These are phyloP conservation scores for Ramichloridium luteum DNA, from an alignment of 2,329 filamentous ascomycete genomes.

Conservation along the genomic window DNA sequence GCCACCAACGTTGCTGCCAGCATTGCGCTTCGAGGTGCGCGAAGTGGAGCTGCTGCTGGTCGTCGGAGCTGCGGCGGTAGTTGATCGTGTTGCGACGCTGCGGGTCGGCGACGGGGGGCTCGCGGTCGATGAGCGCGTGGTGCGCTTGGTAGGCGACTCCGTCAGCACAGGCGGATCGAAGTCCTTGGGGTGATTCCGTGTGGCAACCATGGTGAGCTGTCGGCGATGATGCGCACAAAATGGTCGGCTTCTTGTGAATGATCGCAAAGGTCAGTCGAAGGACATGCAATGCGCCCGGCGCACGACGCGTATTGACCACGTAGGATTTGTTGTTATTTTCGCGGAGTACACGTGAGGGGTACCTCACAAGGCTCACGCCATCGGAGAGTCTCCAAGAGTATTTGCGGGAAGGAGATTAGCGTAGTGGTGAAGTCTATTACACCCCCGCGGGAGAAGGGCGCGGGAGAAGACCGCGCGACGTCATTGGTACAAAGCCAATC, in stretches of 20 bases:
- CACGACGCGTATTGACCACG: too few relatives aligned
- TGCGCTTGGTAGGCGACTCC: conserved; percentile 16
- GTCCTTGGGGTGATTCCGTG: conserved; percentile 5
- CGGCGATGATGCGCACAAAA: too few relatives aligned
- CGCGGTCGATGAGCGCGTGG: conserved; percentile 11
- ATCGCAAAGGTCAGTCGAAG: too few relatives aligned
- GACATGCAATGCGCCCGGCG: too few relatives aligned
- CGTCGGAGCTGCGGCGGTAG: conserved; percentile 3
- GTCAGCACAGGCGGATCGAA: conserved; percentile 3
- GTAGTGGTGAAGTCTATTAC: conserved; percentile 4
- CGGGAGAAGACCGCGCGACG: too few relatives aligned
- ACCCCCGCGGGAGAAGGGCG: too few relatives aligned
- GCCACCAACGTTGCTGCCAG: conserved; percentile 1
- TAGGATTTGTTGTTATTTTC: too few relatives aligned
- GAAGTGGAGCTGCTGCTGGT: conserved; percentile 1
- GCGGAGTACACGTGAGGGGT: too few relatives aligned
- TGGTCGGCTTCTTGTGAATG: too few relatives aligned
- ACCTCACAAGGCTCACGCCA: too few relatives aligned
- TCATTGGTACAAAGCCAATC: too few relatives aligned
- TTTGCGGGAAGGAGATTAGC: conserved; percentile 5
- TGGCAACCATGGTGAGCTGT: conserved; percentile 7
- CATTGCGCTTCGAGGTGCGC: conserved; percentile 2
- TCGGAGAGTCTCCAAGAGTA: too few relatives aligned
- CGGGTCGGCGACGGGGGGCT: conserved; percentile 6
- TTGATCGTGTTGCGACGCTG: conserved; percentile 32